Evolutionary conservation across 2,329 filamentous ascomycete genomes (phyloP).

Genomic region (Colletotrichum salicis): DNA sequence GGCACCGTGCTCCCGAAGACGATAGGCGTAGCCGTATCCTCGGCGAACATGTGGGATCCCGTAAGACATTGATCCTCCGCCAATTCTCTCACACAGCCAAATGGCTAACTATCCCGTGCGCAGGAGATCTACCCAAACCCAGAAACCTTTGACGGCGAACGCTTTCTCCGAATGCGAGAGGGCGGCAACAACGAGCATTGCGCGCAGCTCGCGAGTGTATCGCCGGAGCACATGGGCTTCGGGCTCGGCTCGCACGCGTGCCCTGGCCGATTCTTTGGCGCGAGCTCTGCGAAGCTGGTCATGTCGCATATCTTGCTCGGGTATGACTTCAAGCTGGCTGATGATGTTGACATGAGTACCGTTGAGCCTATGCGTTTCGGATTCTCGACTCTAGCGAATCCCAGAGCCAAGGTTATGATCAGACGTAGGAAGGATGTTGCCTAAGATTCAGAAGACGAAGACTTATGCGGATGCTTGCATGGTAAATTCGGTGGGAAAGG

Average conservation of each 20-base stretch:
- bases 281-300: slow-evolving; percentile 56
- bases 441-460: not conserved
- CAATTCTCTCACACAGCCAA: too few species aligned
- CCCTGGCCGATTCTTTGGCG: slow-evolving; percentile 59
- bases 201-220: slow-evolving; percentile 54
- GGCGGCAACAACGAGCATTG: slow-evolving; percentile 25
- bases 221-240: slow-evolving; percentile 50
- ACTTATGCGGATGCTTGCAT: not conserved
- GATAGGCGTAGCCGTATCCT: slow-evolving; percentile 7
- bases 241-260: slow-evolving; percentile 59
- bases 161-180: slow-evolving; percentile 25
- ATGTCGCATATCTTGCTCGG: slow-evolving; percentile 52
- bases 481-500: not conserved
- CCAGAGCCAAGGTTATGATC: not conserved
- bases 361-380: slow-evolving; percentile 8
- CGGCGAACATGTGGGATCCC: slow-evolving; percentile 9
- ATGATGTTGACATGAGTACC: slow-evolving; percentile 41
- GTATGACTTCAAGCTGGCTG: slow-evolving; percentile 52
- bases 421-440: not conserved
- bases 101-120: not conserved
- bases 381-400: slow-evolving; percentile 18
- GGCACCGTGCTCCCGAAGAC: slow-evolving; percentile 15
- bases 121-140: slow-evolving; percentile 16
- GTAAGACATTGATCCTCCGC: too few species aligned
- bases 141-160: slow-evolving; percentile 6